phyloP scores from a whole-genome alignment of 176 grass and related monocot species.

The Saccharum officinarum region DNA sequence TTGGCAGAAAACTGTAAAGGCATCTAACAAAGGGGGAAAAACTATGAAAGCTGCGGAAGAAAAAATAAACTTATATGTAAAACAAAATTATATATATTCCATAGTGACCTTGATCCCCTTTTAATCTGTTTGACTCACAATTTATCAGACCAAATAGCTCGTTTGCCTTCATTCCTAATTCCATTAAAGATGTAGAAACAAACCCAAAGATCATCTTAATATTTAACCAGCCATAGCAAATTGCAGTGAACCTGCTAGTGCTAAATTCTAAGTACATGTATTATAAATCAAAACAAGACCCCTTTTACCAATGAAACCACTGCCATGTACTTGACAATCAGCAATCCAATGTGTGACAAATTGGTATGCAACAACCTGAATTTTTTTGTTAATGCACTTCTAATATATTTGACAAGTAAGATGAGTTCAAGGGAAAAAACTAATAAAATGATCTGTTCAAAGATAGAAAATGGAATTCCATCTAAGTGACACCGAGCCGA shows the following conservation, averaged over 20 bases:
- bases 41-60: not conserved
- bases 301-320: not conserved
- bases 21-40: not conserved
- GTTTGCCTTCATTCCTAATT: not conserved
- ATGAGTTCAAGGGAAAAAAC: not conserved
- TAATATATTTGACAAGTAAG: constrained; percentile 7
- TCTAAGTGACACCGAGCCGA: not conserved
- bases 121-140: not conserved
- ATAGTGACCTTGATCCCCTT: not conserved
- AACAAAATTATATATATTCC: not conserved
- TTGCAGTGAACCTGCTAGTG: not conserved
- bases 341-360: constrained; percentile 1
- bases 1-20: not conserved
- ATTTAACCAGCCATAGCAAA: not conserved
- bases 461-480: not conserved
- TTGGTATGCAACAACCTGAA: not conserved
- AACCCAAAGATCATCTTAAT: constrained; percentile 4
- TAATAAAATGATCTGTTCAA: not conserved
- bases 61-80: not conserved
- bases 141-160: not conserved
- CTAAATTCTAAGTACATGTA: not conserved
- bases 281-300: not conserved
- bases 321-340: not conserved
- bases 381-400: not conserved
- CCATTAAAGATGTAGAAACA: not conserved